Conservation (phyloP, 2,329 filamentous ascomycete genomes). For the Trichothecium roseum region DNA sequence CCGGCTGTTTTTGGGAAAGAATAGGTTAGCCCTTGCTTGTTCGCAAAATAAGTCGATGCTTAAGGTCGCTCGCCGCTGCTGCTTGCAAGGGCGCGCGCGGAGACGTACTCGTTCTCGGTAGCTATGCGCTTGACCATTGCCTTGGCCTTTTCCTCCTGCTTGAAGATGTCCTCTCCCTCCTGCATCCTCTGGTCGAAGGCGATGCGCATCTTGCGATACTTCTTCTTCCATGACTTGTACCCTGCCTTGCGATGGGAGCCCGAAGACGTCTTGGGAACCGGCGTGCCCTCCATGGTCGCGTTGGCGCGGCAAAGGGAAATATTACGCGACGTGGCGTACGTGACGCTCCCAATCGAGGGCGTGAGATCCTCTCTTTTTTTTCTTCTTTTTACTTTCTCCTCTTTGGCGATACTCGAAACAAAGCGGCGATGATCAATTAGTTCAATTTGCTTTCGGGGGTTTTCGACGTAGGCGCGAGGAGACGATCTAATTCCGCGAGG, state of each 20-base stretch:
- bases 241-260: constrained; percentile 30
- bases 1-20: constrained; percentile 47
- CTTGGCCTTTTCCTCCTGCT: constrained; percentile 69
- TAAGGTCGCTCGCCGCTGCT: background rate
- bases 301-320: background rate
- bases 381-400: too few species aligned
- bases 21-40: background rate
- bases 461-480: too few species aligned
- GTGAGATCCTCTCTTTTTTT: too few species aligned
- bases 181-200: constrained; percentile 69
- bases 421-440: too few species aligned
- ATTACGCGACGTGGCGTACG: background rate
- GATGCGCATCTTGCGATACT: constrained; percentile 86
- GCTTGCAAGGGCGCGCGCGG: constrained; percentile 1
- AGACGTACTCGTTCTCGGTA: constrained; percentile 83
- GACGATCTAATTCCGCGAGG: too few species aligned
- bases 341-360: too few species aligned
- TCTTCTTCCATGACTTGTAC: constrained; percentile 75
- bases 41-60: too few species aligned
- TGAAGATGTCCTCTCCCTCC: constrained; percentile 73
- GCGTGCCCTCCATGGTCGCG: constrained; percentile 21
- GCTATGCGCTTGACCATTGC: constrained; percentile 74
- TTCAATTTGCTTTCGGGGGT: too few species aligned
- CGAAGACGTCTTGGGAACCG: constrained; percentile 25
- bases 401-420: too few species aligned